These are phyloP conservation scores for Calonectria pseudoreteaudii DNA, from an alignment of 2,329 filamentous ascomycete genomes.

Conservation along the genomic window DNA sequence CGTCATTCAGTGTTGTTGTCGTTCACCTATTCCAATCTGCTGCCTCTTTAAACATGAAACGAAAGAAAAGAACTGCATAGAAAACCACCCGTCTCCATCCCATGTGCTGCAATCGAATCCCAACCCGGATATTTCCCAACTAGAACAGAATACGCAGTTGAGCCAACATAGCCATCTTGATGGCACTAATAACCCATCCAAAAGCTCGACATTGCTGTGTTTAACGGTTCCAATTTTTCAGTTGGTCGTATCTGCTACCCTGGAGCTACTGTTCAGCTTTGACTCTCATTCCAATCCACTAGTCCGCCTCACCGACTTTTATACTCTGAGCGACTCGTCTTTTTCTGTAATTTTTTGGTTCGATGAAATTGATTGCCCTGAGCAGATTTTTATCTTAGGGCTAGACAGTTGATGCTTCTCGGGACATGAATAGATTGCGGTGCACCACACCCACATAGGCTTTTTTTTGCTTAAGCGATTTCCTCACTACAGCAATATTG, in stretches of 20 bases:
- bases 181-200: neutral
- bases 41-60: neutral
- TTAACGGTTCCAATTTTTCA: neutral
- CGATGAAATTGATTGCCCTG: too few species aligned
- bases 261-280: neutral
- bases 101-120: neutral
- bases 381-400: too few species aligned
- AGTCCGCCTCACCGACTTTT: too few species aligned
- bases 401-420: too few species aligned
- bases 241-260: neutral
- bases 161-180: neutral
- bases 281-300: neutral
- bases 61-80: neutral
- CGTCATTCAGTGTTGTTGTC: too few species aligned
- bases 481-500: too few species aligned
- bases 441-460: too few species aligned
- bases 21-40: neutral
- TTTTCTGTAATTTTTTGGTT: too few species aligned
- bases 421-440: too few species aligned
- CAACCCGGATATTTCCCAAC: neutral
- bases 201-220: neutral
- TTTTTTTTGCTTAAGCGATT: too few species aligned
- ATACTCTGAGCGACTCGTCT: too few species aligned
- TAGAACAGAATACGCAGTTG: neutral
- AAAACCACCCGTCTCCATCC: neutral